phyloP scores from a whole-genome alignment of 208 protist species.

The Naegleria lovaniensis region DNA sequence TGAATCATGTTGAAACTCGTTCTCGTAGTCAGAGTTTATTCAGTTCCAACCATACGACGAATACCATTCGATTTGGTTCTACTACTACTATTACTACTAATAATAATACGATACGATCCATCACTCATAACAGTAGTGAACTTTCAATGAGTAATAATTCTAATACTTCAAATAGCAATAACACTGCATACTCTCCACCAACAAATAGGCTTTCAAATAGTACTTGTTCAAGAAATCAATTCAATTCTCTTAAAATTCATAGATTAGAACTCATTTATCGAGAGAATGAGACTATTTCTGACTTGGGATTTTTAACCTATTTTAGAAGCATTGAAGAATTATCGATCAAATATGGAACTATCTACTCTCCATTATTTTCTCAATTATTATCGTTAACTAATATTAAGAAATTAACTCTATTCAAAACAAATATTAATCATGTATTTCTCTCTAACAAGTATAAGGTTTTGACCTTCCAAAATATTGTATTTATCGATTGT shows the following conservation, averaged over 20 bases:
- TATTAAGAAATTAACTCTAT: not conserved
- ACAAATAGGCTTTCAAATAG: too few relatives aligned
- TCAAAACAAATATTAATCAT: not conserved
- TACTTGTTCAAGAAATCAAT: too few relatives aligned
- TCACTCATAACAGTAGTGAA: too few relatives aligned
- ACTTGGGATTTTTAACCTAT: not conserved
- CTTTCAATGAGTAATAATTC: too few relatives aligned
- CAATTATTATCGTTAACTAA: not conserved
- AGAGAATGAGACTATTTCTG: not conserved
- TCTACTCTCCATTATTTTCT: not conserved
- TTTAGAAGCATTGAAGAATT: not conserved
- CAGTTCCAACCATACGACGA: too few relatives aligned
- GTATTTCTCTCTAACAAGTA: not conserved
- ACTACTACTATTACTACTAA: too few relatives aligned
- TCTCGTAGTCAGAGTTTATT: too few relatives aligned
- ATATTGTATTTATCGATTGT: not conserved
- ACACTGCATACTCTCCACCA: too few relatives aligned
- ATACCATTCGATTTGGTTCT: too few relatives aligned
- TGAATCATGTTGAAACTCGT: too few relatives aligned
- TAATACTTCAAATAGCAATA: too few relatives aligned
- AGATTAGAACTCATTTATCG: not conserved
- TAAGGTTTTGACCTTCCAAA: not conserved
- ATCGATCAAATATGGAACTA: not conserved
- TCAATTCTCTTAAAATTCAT: not conserved
- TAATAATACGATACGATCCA: too few relatives aligned